A percentile compares a stretch with the other conserved stretches of the same genome.
Evolutionary conservation across 495 filamentous ascomycete species (phyloP).

Genomic region (Hypoxylon crocopeplum): DNA sequence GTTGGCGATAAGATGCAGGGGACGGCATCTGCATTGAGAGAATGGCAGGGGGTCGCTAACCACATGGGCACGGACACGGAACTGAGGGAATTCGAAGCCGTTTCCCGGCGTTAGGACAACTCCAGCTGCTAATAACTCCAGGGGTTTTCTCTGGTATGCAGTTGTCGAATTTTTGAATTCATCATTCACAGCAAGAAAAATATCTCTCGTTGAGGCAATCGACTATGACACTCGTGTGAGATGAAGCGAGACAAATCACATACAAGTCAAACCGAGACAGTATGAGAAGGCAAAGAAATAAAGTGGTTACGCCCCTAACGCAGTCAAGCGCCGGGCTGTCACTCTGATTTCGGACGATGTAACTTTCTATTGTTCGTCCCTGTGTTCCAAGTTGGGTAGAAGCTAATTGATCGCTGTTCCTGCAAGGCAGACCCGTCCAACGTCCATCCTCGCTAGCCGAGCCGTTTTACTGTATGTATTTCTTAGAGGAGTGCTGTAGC

Average conservation of each 20-base stretch:
- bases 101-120: too few species aligned
- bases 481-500: background rate
- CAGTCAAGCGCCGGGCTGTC: conserved; percentile 2
- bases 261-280: background rate
- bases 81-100: too few species aligned
- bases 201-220: too few species aligned
- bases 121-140: too few species aligned
- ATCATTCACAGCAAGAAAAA: too few species aligned
- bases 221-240: too few species aligned
- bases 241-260: background rate
- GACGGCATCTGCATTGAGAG: too few species aligned
- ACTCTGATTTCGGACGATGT: conserved; percentile 22
- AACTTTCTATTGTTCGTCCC: conserved; percentile 14
- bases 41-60: too few species aligned
- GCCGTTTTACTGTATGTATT: conserved; percentile 1
- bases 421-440: conserved; percentile 19
- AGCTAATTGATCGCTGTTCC: conserved; percentile 28
- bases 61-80: too few species aligned
- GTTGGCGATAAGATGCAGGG: too few species aligned
- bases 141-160: too few species aligned
- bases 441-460: conserved; percentile 11
- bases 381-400: conserved; percentile 18
- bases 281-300: background rate
- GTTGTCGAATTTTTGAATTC: too few species aligned
- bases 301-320: conserved; percentile 11